Conservation (phyloP, 345 rosid genomes). For the Passiflora organensis region DNA sequence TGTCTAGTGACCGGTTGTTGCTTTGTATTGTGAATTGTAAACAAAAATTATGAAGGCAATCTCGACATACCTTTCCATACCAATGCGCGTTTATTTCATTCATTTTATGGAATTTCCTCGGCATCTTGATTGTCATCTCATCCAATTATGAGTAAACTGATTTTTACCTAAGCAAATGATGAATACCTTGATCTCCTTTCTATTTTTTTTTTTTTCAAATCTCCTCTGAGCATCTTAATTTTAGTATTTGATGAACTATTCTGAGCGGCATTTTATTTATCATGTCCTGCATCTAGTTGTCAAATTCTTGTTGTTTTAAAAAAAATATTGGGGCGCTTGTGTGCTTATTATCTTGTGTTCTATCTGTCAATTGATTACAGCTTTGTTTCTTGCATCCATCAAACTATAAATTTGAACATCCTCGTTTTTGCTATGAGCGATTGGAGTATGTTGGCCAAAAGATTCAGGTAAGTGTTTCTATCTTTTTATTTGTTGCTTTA, state of each 20-base stretch:
- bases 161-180: too few species aligned
- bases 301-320: background rate
- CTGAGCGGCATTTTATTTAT: background rate
- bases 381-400: slow-evolving; percentile 98
- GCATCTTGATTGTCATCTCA: too few species aligned
- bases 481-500: background rate
- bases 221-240: background rate
- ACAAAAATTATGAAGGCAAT: background rate
- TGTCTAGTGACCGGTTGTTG: too few species aligned
- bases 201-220: too few species aligned
- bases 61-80: background rate
- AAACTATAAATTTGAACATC: slow-evolving; percentile 85
- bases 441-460: slow-evolving; percentile 89
- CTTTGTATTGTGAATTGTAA: too few species aligned
- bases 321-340: slow-evolving; percentile 1
- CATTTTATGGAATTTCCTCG: too few species aligned
- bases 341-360: slow-evolving; percentile 13
- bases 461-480: slow-evolving; percentile 60
- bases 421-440: slow-evolving; percentile 83
- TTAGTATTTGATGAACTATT: background rate
- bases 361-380: slow-evolving; percentile 29
- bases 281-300: background rate
- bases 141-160: too few species aligned
- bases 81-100: background rate
- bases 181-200: too few species aligned